These are phyloP conservation scores for Talaromyces atroroseus DNA, from an alignment of 2,329 filamentous ascomycete species.

Conservation along the genomic window DNA sequence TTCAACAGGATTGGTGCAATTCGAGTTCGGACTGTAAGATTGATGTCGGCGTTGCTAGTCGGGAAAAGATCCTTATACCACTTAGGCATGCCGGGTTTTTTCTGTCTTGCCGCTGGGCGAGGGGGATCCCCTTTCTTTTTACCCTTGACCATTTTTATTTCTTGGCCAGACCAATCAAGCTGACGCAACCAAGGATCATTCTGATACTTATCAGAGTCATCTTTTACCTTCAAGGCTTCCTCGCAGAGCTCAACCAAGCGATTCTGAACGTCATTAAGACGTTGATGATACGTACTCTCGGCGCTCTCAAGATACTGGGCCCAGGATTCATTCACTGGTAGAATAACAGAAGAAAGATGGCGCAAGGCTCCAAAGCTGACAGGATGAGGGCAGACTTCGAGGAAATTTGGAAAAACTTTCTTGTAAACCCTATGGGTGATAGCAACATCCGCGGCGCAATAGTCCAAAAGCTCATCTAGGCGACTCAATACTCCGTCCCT, in stretches of 20 bases:
- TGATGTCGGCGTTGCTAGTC: slow-evolving; percentile 61
- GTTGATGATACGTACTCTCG: slow-evolving; percentile 73
- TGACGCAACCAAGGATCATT: slow-evolving; percentile 88
- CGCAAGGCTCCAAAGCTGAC: slow-evolving; percentile 93
- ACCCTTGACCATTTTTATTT: slow-evolving; percentile 82
- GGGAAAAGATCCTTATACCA: slow-evolving; percentile 93
- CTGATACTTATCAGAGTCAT: slow-evolving; percentile 61
- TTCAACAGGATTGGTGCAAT: slow-evolving; percentile 80
- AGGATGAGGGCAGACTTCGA: slow-evolving; percentile 87
- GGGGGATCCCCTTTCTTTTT: slow-evolving; percentile 81
- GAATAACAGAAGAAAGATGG: slow-evolving; percentile 86
- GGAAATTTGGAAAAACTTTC: slow-evolving; percentile 84
- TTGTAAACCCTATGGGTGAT: slow-evolving; percentile 93
- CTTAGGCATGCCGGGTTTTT: slow-evolving; percentile 86
- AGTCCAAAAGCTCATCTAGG: slow-evolving; percentile 79
- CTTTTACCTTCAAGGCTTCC: slow-evolving; percentile 69
- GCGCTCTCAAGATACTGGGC: slow-evolving; percentile 75
- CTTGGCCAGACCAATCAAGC: slow-evolving; percentile 92
- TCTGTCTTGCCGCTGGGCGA: slow-evolving; percentile 73
- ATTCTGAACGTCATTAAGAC: slow-evolving; percentile 72
- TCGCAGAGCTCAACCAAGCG: slow-evolving; percentile 69
- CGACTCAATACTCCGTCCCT: slow-evolving; percentile 63
- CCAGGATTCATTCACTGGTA: slow-evolving; percentile 87
- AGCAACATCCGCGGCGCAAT: slow-evolving; percentile 89
- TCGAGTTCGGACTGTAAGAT: slow-evolving; percentile 76